Conservation (phyloP, 768 basidiomycete species). For the Leccinellum luteum region DNA sequence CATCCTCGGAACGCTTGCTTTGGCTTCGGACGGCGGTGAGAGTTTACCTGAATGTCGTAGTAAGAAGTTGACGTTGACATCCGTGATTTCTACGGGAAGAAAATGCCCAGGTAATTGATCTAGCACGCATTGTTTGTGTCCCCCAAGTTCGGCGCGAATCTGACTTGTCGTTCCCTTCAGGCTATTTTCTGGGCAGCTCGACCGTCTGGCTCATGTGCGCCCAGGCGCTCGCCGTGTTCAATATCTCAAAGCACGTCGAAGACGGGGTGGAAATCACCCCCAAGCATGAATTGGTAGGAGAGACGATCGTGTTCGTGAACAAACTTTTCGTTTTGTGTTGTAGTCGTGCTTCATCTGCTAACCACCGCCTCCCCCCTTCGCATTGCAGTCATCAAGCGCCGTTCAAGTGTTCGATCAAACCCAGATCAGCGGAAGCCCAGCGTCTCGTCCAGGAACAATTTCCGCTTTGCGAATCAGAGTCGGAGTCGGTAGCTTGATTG, state of each 20-base stretch:
- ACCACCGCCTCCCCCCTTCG: neutral
- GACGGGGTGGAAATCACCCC: conserved; percentile 44
- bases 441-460: neutral
- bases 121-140: neutral
- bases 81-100: neutral
- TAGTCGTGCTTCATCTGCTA: neutral
- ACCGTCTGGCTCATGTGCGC: conserved; percentile 27
- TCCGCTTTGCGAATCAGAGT: neutral
- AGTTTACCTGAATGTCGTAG: neutral
- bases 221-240: conserved; percentile 42
- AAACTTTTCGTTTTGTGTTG: neutral
- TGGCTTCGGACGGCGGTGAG: conserved; percentile 24
- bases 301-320: conserved; percentile 3
- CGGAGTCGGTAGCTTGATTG: neutral
- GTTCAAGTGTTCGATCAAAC: neutral
- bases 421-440: neutral
- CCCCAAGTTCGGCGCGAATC: neutral
- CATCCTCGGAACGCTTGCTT: conserved; percentile 15
- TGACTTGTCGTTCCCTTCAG: neutral
- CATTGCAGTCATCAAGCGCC: neutral
- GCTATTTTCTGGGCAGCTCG: conserved; percentile 24
- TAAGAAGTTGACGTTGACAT: neutral
- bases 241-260: conserved; percentile 40
- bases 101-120: neutral
- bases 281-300: conserved; percentile 34